Percentiles rank a stretch among this genome's conserved stretches.
These are phyloP conservation scores for Amaranthus hypochondriacus DNA, from an alignment of 148 eudicot genomes.

Conservation along the genomic window DNA sequence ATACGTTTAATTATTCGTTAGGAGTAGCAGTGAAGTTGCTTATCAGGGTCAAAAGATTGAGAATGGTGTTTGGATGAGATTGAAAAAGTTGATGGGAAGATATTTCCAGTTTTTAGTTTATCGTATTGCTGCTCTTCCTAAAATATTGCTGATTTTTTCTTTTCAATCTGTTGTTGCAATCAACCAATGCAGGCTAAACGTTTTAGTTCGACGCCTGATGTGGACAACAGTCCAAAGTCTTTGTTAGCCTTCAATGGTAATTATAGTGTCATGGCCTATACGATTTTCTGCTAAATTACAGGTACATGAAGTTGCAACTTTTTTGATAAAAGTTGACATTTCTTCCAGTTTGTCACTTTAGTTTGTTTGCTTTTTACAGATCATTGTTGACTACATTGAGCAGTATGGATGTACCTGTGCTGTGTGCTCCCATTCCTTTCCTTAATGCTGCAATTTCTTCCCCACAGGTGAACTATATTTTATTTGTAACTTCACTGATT, in stretches of 20 bases:
- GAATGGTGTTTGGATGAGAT: background rate
- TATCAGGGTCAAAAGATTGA: background rate
- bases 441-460: slow-evolving; percentile 74
- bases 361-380: slow-evolving; percentile 38
- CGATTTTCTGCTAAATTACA: slow-evolving; percentile 74
- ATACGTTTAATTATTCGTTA: background rate
- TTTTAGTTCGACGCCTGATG: slow-evolving; percentile 41
- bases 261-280: slow-evolving; percentile 75
- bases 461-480: slow-evolving; percentile 58
- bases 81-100: background rate
- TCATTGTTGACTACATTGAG: slow-evolving; percentile 47
- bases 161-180: background rate
- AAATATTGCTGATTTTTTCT: background rate
- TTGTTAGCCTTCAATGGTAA: slow-evolving; percentile 65
- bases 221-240: slow-evolving; percentile 79
- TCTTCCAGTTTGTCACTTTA: slow-evolving; percentile 3
- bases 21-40: background rate
- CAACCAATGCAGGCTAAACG: slow-evolving; percentile 55
- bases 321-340: background rate
- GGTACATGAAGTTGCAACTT: slow-evolving; percentile 26
- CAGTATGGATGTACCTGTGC: slow-evolving; percentile 72
- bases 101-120: background rate
- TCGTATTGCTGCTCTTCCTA: background rate
- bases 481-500: background rate
- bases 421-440: slow-evolving; percentile 80